A percentile compares a stretch with the other conserved stretches of the same genome.
phyloP scores from a whole-genome alignment of 495 filamentous ascomycete species.

The Aspergillus ostianus region DNA sequence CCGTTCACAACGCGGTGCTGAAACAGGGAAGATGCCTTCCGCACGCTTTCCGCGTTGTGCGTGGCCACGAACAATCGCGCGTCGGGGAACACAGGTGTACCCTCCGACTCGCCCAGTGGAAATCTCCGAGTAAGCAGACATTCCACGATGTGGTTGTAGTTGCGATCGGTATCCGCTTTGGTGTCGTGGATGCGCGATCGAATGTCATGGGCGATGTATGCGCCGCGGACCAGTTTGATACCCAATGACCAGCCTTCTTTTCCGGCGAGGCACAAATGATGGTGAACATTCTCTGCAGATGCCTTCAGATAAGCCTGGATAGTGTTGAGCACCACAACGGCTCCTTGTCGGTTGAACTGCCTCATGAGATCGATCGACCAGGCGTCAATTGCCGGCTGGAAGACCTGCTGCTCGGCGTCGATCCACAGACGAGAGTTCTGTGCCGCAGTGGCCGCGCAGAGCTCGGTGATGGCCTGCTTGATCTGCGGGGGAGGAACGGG shows the following conservation, averaged over 20 bases:
- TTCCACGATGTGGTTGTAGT: slow-evolving; percentile 42
- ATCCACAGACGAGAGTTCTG: slow-evolving; percentile 71
- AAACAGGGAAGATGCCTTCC: slow-evolving; percentile 40
- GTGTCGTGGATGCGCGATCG: slow-evolving; percentile 39
- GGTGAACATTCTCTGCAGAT: slow-evolving; percentile 56
- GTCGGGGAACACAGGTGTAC: slow-evolving; percentile 21
- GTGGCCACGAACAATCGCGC: slow-evolving; percentile 22
- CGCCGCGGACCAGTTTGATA: slow-evolving; percentile 89
- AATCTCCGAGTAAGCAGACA: slow-evolving; percentile 63
- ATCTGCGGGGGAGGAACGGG: slow-evolving; percentile 49
- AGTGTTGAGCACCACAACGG: slow-evolving; percentile 60
- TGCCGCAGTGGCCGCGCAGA: slow-evolving; percentile 66
- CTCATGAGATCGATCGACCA: slow-evolving; percentile 75
- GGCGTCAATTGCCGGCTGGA: slow-evolving; percentile 73
- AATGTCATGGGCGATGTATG: slow-evolving; percentile 56
- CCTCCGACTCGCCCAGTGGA: slow-evolving; percentile 63
- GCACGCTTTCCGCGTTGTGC: slow-evolving; percentile 39
- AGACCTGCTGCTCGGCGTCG: slow-evolving; percentile 76
- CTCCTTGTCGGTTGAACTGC: slow-evolving; percentile 63
- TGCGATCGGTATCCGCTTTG: slow-evolving; percentile 37
- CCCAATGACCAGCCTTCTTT: slow-evolving; percentile 70
- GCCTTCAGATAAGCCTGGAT: slow-evolving; percentile 80
- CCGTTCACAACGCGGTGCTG: slow-evolving; percentile 36
- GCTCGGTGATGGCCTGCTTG: slow-evolving; percentile 60
- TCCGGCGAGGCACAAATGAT: slow-evolving; percentile 60